Percentiles rank a stretch among this genome's conserved stretches.
Evolutionary conservation across 2,329 filamentous ascomycete genomes (phyloP).

Genomic region (Beauveria caledonica): DNA sequence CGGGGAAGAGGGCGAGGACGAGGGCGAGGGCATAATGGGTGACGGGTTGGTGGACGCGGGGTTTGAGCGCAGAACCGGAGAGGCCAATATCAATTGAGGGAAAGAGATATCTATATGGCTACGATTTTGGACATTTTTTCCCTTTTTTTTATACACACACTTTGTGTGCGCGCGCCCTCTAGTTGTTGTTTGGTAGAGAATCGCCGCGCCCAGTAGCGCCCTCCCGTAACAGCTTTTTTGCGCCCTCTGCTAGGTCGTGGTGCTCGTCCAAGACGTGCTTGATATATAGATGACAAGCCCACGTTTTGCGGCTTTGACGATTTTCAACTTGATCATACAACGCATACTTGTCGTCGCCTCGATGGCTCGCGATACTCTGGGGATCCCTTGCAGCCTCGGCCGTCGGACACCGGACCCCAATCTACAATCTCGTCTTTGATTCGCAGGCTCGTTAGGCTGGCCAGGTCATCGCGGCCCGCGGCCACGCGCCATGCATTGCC

Average conservation of each 20-base stretch:
- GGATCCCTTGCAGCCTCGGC: not conserved
- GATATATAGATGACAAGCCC: not conserved
- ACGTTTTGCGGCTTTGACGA: not conserved
- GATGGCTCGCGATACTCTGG: not conserved
- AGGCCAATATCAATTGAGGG: not conserved
- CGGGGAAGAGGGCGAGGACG: not conserved
- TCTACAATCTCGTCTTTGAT: not conserved
- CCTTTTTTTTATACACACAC: not conserved
- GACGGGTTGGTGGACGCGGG: not conserved
- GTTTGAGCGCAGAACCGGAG: no score
- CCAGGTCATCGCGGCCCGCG: no score
- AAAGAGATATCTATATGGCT: not conserved
- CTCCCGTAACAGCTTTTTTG: conserved; percentile 2
- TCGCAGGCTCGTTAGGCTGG: not conserved
- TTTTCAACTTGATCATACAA: not conserved
- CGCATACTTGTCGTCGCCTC: not conserved
- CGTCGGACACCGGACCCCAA: not conserved
- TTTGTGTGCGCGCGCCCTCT: not conserved
- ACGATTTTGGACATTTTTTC: not conserved
- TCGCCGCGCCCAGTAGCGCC: not conserved
- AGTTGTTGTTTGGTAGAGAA: not conserved
- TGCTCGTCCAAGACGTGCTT: not conserved
- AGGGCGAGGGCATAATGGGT: not conserved
- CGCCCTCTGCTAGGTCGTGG: conserved; percentile 1
- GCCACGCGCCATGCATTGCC: no score